Evolutionary conservation across 257 asterid genomes (phyloP), one percentile per base, ranked within the genome.

Genomic region (Rubia yunnanensis): DNA sequence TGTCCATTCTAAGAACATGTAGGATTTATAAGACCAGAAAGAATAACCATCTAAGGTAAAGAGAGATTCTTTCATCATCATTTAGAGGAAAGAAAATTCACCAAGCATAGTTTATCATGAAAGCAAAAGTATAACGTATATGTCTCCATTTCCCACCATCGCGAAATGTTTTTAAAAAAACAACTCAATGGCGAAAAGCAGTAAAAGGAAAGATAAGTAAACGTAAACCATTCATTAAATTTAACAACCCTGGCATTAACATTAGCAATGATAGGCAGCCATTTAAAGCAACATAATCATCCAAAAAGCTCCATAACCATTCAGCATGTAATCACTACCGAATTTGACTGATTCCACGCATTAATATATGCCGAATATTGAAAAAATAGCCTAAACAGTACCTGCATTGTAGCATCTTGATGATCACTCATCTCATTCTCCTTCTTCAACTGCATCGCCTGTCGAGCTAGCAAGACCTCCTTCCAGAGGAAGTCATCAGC

Each of bases 401-500:
- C 96, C 97, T 87, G 85, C 84, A 80, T 80, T 74, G 60, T 65
- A 4, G 74, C 57, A 31, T 74, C 78, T 18, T 75, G 85, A 55
- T 83, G 85, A 55, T 83, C 67, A 73, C 74, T 76, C 39, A 80
- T 63, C 75, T 82, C 87, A 2, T 48, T 73, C 65, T 82, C 77
- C 77, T 64, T 73, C 66, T 74, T 75, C 78, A 68, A 66, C 64
- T 71, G 75, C 92, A 86, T 73, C 20, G 70, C 77, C 61, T 80
- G 86, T 60, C 96, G 92, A 76, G 73, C 80, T 78, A 72, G 54
- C 66, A 94, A 76, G 75, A 81, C 69, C 80, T 82, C 86, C 83
- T 86, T 94, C 96, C 96, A 91, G 17, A 60, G 65, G 68, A 67
- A 56, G 55, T 91, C 91, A 63, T 36, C 68, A 36, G 91, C 84